phyloP scores from a whole-genome alignment of 345 rosid species.

The Camelina neglecta region DNA sequence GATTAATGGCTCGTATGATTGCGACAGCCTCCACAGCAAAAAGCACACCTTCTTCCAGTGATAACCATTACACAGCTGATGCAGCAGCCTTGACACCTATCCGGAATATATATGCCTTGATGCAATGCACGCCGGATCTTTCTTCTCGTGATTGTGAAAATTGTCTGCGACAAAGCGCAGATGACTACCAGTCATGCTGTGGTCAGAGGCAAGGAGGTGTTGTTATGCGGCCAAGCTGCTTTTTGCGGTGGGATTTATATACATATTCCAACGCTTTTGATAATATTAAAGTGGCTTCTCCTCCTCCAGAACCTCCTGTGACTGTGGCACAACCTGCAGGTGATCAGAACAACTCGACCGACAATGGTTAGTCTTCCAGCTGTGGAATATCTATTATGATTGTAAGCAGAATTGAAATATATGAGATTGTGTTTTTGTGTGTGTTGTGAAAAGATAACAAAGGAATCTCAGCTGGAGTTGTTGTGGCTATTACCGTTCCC shows the following conservation, averaged over 20 bases:
- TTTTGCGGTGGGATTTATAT: conserved; percentile 42
- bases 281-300: neutral
- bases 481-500: conserved; percentile 14
- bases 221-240: conserved; percentile 32
- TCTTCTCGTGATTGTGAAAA: conserved; percentile 10
- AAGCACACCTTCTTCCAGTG: conserved; percentile 14
- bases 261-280: conserved; percentile 22
- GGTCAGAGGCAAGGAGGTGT: conserved; percentile 26
- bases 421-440: neutral
- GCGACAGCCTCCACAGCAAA: conserved; percentile 22
- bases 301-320: conserved; percentile 19
- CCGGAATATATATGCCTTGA: conserved; percentile 4
- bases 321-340: conserved; percentile 11
- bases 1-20: neutral
- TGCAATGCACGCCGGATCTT: conserved; percentile 34
- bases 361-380: conserved; percentile 19
- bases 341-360: neutral
- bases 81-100: neutral
- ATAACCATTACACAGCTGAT: conserved; percentile 9
- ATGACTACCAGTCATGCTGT: neutral
- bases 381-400: neutral
- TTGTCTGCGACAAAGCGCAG: conserved; percentile 16
- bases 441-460: conserved; percentile 16
- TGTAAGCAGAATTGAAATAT: neutral
- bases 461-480: conserved; percentile 27